Conservation (phyloP, 257 asterid genomes). For the Agastache rugosa region DNA sequence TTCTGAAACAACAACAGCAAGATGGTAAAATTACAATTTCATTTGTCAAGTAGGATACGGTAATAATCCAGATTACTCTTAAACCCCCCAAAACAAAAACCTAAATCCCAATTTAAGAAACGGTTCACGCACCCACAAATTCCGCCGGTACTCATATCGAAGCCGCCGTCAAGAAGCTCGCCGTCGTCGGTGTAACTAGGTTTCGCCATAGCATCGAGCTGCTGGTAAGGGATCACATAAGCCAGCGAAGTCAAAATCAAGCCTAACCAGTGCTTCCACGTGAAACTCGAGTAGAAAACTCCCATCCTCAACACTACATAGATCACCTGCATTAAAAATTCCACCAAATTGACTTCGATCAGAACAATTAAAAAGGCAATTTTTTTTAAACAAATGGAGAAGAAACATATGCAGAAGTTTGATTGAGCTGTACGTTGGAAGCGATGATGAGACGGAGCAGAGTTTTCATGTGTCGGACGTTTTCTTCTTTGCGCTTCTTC, state of each 20-base stretch:
- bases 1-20: neutral
- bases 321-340: conserved; percentile 50
- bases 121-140: conserved; percentile 75
- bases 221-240: conserved; percentile 80
- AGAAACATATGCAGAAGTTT: neutral
- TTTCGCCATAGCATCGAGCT: conserved; percentile 78
- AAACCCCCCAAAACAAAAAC: conserved; percentile 7
- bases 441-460: conserved; percentile 70
- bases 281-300: conserved; percentile 77
- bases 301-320: conserved; percentile 76
- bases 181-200: conserved; percentile 72
- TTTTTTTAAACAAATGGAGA: neutral
- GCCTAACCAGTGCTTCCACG: conserved; percentile 82
- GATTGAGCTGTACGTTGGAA: conserved; percentile 57
- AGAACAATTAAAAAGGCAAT: neutral
- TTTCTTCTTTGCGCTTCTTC: conserved; percentile 92
- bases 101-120: conserved; percentile 1
- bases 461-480: conserved; percentile 76
- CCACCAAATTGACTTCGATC: conserved; percentile 29
- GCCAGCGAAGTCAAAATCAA: conserved; percentile 76
- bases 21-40: conserved; percentile 15
- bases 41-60: neutral
- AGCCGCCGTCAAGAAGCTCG: conserved; percentile 92
- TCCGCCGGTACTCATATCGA: conserved; percentile 92
- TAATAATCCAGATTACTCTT: neutral